Evolutionary conservation across 208 protist genomes (phyloP).

Genomic region (Leishmania braziliensis): DNA sequence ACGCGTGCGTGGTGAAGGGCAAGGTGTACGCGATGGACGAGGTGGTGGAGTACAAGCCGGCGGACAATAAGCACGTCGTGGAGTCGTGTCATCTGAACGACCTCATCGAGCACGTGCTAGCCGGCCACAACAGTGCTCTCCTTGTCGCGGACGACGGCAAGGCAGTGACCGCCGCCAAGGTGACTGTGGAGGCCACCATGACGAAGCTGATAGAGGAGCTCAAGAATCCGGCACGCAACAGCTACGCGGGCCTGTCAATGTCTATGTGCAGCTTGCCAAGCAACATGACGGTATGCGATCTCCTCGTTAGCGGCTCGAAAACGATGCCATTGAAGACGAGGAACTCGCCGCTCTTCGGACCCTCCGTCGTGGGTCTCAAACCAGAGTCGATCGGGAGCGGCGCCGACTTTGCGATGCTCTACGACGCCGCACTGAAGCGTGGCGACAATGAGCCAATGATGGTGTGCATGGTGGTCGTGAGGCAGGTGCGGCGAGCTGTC

Average conservation of each 20-base stretch:
- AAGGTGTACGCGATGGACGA: constrained; percentile 37
- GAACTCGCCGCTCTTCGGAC: constrained; percentile 61
- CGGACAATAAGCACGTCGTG: constrained; percentile 9
- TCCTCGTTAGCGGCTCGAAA: constrained; percentile 28
- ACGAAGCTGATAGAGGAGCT: constrained; percentile 32
- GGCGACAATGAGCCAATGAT: constrained; percentile 33
- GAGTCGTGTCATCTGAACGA: constrained; percentile 34
- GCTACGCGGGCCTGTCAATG: constrained; percentile 33
- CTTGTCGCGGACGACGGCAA: constrained; percentile 49
- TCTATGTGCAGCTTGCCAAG: constrained; percentile 39
- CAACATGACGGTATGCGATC: constrained; percentile 35
- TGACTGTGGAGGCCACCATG: constrained; percentile 29
- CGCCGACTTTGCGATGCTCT: constrained; percentile 33
- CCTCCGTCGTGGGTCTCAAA: constrained; percentile 37
- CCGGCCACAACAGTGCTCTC: constrained; percentile 58
- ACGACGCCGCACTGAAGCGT: constrained; percentile 32
- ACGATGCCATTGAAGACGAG: constrained; percentile 34
- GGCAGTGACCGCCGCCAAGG: constrained; percentile 18
- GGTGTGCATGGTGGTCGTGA: constrained; percentile 53
- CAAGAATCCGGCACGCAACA: constrained; percentile 22
- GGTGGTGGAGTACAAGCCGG: constrained; percentile 38
- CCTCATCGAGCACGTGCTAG: constrained; percentile 49
- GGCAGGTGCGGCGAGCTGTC: constrained; percentile 33
- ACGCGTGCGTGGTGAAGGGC: constrained; percentile 30
- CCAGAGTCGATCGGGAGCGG: constrained; percentile 25